Evolutionary conservation across 2,329 filamentous ascomycete species (phyloP).

Genomic region (Lasiodiplodia gonubiensis): DNA sequence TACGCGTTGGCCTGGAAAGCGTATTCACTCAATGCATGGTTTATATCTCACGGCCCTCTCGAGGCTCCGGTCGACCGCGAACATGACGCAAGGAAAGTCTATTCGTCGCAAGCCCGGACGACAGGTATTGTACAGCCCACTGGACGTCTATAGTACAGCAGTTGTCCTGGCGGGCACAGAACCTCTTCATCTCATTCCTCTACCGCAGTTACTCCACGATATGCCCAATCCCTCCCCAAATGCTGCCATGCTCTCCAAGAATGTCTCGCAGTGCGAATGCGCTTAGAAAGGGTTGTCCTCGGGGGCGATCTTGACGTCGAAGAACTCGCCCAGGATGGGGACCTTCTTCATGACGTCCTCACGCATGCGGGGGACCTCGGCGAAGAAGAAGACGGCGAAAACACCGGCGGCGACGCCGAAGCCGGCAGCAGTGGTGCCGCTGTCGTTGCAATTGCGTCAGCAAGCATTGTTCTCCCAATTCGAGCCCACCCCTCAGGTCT

Average conservation of each 20-base stretch:
- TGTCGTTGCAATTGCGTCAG: constrained; percentile 27
- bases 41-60: no score
- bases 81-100: constrained; percentile 22
- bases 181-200: constrained; percentile 11
- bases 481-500: no score
- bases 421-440: constrained; percentile 53
- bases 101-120: constrained; percentile 16
- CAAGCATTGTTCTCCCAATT: neutral
- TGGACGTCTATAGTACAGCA: constrained; percentile 17
- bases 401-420: constrained; percentile 65
- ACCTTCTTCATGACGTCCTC: constrained; percentile 67
- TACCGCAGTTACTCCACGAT: neutral
- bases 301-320: constrained; percentile 62
- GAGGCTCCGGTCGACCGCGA: neutral
- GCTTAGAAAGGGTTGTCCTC: constrained; percentile 67
- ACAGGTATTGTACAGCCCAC: constrained; percentile 21
- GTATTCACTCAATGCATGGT: no score
- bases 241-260: neutral
- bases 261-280: neutral
- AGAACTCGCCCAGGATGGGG: constrained; percentile 63
- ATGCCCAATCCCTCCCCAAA: neutral
- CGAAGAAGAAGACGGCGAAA: constrained; percentile 69
- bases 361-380: constrained; percentile 66
- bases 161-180: constrained; percentile 12
- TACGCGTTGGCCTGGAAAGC: neutral